Evolutionary conservation across 257 asterid genomes (phyloP).

Genomic region (Primulina huaijiensis): DNA sequence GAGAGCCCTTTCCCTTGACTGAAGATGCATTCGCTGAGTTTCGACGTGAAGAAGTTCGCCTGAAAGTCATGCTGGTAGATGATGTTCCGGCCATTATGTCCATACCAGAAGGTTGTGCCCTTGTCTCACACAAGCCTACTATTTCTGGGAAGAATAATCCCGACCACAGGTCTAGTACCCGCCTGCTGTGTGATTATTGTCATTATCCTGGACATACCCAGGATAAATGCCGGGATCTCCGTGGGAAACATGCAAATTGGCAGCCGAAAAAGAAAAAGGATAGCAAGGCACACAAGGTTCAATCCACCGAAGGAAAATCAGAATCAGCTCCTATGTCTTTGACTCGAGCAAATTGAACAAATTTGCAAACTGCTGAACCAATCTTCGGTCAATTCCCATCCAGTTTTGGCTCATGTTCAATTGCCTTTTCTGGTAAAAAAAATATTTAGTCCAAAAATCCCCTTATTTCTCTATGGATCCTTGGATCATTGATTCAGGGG

Average conservation of each 20-base stretch:
- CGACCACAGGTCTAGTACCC: too few species aligned
- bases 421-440: background rate
- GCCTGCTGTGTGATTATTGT: too few species aligned
- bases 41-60: background rate
- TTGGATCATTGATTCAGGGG: too few species aligned
- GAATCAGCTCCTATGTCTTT: background rate
- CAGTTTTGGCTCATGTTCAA: background rate
- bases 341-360: background rate
- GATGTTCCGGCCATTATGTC: background rate
- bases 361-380: background rate
- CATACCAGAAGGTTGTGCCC: too few species aligned
- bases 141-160: too few species aligned
- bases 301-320: background rate
- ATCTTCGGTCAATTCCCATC: background rate
- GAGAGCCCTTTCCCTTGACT: background rate
- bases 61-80: background rate
- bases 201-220: background rate
- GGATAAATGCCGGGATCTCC: background rate
- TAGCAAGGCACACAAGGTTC: background rate
- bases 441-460: background rate
- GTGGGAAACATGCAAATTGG: background rate
- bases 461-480: background rate
- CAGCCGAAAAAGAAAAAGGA: too few species aligned
- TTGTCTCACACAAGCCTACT: too few species aligned
- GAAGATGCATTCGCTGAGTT: constrained; percentile 4